Percentiles rank a stretch among this genome's conserved stretches.
phyloP scores from a whole-genome alignment of 2,329 filamentous ascomycete species.

The Pestalotiopsis sp. region DNA sequence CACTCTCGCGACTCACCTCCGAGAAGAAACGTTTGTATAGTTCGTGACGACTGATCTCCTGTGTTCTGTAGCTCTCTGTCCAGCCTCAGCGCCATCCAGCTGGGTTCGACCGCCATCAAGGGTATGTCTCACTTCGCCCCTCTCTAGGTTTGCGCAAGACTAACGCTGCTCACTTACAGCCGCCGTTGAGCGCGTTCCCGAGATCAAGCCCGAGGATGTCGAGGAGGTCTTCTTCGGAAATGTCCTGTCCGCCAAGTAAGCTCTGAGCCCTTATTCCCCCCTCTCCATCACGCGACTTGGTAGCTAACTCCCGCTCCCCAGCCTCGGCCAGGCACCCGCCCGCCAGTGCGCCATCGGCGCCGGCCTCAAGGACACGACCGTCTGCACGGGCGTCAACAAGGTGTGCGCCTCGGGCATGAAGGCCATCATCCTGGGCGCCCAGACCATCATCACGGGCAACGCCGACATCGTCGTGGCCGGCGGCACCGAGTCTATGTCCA shows the following conservation, averaged over 20 bases:
- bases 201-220: conserved; percentile 85
- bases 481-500: conserved; percentile 98
- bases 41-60: background rate
- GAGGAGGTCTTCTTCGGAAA: conserved; percentile 99
- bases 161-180: conserved; percentile 40
- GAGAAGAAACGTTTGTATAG: background rate
- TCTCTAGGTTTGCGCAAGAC: conserved; percentile 7
- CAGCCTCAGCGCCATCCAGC: conserved; percentile 80
- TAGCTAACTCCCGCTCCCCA: conserved; percentile 37
- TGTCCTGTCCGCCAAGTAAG: conserved; percentile 92
- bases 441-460: conserved; percentile 97
- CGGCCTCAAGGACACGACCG: conserved; percentile 77
- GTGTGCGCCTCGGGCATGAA: conserved; percentile 96
- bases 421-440: conserved; percentile 89
- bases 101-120: conserved; percentile 92
- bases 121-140: conserved; percentile 51
- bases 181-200: conserved; percentile 82
- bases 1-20: background rate
- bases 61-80: conserved; percentile 72
- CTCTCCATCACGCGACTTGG: background rate
- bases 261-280: conserved; percentile 13
- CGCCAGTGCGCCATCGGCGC: conserved; percentile 91
- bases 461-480: conserved; percentile 92
- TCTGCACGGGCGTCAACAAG: conserved; percentile 97
- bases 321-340: conserved; percentile 93